Evolutionary conservation across 1,139 yeast genomes (phyloP).

Genomic region (Meyerozyma carpophila): DNA sequence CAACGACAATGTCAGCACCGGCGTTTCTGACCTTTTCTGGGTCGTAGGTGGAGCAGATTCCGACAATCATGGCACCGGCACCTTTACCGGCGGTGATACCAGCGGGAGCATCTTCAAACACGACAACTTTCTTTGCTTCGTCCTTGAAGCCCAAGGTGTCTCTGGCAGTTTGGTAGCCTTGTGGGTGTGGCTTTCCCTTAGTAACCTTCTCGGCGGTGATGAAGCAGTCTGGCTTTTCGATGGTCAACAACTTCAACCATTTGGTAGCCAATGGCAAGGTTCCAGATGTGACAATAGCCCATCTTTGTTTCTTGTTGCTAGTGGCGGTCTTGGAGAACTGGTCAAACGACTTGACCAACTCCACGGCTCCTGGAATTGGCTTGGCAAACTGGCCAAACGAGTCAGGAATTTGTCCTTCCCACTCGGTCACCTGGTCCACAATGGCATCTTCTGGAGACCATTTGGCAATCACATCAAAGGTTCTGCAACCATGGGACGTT

Average conservation of each 20-base stretch:
- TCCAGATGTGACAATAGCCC: conserved; percentile 88
- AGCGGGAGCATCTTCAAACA: conserved; percentile 86
- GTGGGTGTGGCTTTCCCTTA: conserved; percentile 80
- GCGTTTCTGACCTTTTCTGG: conserved; percentile 63
- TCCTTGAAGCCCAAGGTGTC: conserved; percentile 48
- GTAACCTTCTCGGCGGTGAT: conserved; percentile 76
- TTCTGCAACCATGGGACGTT: conserved; percentile 80
- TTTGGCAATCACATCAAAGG: conserved; percentile 68
- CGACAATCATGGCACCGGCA: conserved; percentile 79
- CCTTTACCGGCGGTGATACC: conserved; percentile 82
- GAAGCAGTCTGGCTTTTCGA: conserved; percentile 63
- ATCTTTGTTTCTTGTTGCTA: conserved; percentile 43
- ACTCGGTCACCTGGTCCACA: conserved; percentile 57
- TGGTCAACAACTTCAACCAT: conserved; percentile 67
- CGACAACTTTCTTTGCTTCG: conserved; percentile 49
- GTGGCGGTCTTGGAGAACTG: conserved; percentile 34
- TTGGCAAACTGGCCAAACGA: conserved; percentile 66
- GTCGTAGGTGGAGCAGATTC: conserved; percentile 76
- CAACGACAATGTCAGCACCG: conserved; percentile 79
- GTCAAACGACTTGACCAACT: conserved; percentile 53
- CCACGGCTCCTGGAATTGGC: conserved; percentile 71
- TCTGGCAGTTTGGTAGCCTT: conserved; percentile 70
- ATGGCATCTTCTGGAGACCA: conserved; percentile 74
- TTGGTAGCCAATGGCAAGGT: conserved; percentile 70
- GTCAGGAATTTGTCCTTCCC: conserved; percentile 70